Conservation (phyloP, 75 land plant genomes). For the Sequoiadendron giganteum region DNA sequence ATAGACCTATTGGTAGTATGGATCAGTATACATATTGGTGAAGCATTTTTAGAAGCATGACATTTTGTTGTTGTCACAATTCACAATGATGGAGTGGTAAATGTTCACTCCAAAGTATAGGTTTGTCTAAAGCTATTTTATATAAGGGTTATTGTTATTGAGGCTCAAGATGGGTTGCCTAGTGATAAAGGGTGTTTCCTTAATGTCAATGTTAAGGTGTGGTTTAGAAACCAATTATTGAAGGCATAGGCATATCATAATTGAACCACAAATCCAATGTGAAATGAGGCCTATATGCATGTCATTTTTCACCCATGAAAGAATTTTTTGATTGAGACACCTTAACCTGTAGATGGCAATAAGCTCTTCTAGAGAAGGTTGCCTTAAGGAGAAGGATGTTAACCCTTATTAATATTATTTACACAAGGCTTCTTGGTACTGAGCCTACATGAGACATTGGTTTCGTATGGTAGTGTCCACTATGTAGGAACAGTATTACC, state of each 20-base stretch:
- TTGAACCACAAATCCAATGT: conserved; percentile 25
- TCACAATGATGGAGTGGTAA: conserved; percentile 18
- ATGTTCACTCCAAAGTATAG: conserved; percentile 61
- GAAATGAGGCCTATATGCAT: conserved; percentile 29
- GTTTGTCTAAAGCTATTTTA: conserved; percentile 79
- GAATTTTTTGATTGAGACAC: no score
- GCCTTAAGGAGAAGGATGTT: no score
- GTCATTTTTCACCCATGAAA: no score
- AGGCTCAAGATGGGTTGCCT: conserved; percentile 57
- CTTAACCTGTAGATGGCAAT: no score
- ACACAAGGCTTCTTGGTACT: no score
- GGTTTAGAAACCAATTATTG: conserved; percentile 49
- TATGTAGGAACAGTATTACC: no score
- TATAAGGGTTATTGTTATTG: conserved; percentile 68
- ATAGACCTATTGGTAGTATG: conserved; percentile 83
- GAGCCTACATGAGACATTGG: no score
- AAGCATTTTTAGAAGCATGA: conserved; percentile 76
- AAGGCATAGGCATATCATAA: conserved; percentile 26
- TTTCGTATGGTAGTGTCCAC: no score
- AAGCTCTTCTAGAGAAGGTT: no score
- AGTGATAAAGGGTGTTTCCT: no score
- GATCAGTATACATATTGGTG: conserved; percentile 90
- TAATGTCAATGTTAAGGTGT: conserved; percentile 21
- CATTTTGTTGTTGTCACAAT: conserved; percentile 56
- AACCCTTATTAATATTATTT: no score